phyloP scores from a whole-genome alignment of 495 filamentous ascomycete genomes.

The Pseudoneurospora amorphoporcata region DNA sequence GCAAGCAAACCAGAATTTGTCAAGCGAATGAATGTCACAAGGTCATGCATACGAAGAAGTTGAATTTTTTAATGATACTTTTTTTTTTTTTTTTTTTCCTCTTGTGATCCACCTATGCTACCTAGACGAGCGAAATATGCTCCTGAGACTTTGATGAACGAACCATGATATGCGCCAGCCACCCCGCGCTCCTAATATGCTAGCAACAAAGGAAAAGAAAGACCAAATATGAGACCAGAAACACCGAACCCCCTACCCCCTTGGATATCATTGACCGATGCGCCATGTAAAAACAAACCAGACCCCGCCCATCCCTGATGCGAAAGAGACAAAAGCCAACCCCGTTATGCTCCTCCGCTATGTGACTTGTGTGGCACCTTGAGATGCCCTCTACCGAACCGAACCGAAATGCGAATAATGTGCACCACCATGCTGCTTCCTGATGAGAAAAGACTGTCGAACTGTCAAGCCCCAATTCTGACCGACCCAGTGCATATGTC shows the following conservation, averaged over 20 bases:
- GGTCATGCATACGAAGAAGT: background rate
- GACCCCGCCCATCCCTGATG: background rate
- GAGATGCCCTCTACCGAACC: background rate
- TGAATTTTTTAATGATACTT: background rate
- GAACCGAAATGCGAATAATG: background rate
- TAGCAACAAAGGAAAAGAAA: background rate
- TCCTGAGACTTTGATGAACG: background rate
- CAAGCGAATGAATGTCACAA: background rate
- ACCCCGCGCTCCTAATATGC: background rate
- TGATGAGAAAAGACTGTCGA: background rate
- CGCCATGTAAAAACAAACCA: background rate
- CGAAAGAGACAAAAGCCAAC: background rate
- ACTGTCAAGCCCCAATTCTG: background rate
- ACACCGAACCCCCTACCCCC: background rate
- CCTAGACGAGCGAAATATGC: background rate
- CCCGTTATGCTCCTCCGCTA: background rate
- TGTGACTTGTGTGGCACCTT: background rate
- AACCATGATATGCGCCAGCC: background rate
- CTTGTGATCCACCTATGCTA: background rate
- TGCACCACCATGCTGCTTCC: background rate
- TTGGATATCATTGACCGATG: background rate
- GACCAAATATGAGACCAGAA: background rate
- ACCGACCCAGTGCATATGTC: background rate
- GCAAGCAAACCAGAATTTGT: background rate
- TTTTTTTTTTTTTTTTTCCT: background rate